Evolutionary conservation across 2,329 filamentous ascomycete species (phyloP).

Genomic region (Penicillium sp.): DNA sequence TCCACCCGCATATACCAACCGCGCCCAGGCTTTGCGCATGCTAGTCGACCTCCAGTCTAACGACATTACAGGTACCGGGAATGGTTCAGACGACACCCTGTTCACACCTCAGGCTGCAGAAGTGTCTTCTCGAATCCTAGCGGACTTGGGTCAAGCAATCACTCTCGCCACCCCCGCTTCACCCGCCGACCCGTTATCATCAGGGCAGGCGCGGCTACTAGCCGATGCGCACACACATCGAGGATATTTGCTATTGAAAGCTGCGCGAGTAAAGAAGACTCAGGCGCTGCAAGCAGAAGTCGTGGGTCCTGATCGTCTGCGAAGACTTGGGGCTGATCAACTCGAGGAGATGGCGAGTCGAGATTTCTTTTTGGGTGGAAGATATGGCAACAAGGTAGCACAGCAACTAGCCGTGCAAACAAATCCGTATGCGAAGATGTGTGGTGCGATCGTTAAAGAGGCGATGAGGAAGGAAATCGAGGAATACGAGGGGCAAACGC

Average conservation of each 20-base stretch:
- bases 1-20: conserved; percentile 56
- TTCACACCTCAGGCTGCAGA: conserved; percentile 22
- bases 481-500: conserved; percentile 39
- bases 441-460: conserved; percentile 62
- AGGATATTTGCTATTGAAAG: conserved; percentile 46
- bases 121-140: conserved; percentile 29
- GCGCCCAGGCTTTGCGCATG: conserved; percentile 52
- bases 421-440: conserved; percentile 64
- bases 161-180: conserved; percentile 42
- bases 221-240: conserved; percentile 58
- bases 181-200: conserved; percentile 44
- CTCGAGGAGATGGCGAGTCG: conserved; percentile 58
- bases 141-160: conserved; percentile 48
- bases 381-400: conserved; percentile 58
- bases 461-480: conserved; percentile 57
- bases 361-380: conserved; percentile 55
- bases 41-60: conserved; percentile 28
- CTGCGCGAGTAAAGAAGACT: conserved; percentile 29
- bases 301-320: conserved; percentile 31
- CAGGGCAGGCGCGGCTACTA: conserved; percentile 51
- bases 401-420: conserved; percentile 59
- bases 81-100: conserved; percentile 22
- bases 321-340: conserved; percentile 35
- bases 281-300: neutral
- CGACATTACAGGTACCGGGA: neutral